Evolutionary conservation across 768 basidiomycete species (phyloP).

Genomic region (Amanita rimosa): DNA sequence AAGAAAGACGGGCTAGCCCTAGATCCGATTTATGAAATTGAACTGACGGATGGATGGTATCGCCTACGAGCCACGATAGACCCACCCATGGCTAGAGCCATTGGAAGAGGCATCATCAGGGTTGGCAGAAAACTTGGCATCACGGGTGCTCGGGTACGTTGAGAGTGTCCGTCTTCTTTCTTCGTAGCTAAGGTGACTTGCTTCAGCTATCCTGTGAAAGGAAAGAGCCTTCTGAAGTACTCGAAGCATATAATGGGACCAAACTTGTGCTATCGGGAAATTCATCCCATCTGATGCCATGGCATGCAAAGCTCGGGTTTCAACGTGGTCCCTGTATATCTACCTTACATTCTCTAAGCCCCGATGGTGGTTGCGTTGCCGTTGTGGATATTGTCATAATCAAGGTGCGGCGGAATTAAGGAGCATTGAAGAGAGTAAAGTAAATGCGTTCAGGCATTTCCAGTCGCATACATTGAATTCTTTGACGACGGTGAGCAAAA

Average conservation of each 20-base stretch:
- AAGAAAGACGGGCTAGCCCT: slow-evolving; percentile 25
- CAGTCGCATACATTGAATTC: slow-evolving; percentile 74
- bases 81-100: slow-evolving; percentile 56
- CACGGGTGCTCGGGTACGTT: slow-evolving; percentile 65
- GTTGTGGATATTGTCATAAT: slow-evolving; percentile 65
- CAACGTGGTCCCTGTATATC: slow-evolving; percentile 54
- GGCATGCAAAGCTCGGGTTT: slow-evolving; percentile 86
- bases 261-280: slow-evolving; percentile 70
- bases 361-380: slow-evolving; percentile 72
- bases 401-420: slow-evolving; percentile 30
- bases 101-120: slow-evolving; percentile 50
- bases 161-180: background rate
- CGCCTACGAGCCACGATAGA: slow-evolving; percentile 71
- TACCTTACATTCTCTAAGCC: slow-evolving; percentile 65
- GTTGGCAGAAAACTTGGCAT: slow-evolving; percentile 80
- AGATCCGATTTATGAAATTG: slow-evolving; percentile 48
- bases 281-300: slow-evolving; percentile 74
- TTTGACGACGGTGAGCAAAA: slow-evolving; percentile 36
- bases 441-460: slow-evolving; percentile 41
- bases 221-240: slow-evolving; percentile 71
- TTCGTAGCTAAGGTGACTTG: background rate
- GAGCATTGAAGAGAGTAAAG: background rate
- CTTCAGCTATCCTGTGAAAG: slow-evolving; percentile 53
- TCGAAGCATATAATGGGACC: slow-evolving; percentile 67
- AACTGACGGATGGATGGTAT: slow-evolving; percentile 99